These are phyloP conservation scores for Fusarium concolor DNA, from an alignment of 2,329 filamentous ascomycete species.

Conservation along the genomic window DNA sequence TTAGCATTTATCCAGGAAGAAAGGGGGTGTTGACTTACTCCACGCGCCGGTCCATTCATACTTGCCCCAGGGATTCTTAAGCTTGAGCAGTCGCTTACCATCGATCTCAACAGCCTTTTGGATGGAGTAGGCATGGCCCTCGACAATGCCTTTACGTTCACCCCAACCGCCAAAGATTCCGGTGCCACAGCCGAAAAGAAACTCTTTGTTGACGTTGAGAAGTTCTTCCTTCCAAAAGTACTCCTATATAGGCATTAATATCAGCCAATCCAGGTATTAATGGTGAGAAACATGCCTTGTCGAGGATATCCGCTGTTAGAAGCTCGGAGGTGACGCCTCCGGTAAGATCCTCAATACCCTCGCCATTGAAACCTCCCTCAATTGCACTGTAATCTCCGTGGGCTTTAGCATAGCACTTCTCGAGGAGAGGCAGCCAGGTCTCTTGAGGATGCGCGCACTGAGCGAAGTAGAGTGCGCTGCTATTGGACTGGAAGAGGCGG, in stretches of 20 bases:
- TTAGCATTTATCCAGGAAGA: conserved; percentile 24
- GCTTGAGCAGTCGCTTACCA: conserved; percentile 70
- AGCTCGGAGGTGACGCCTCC: conserved; percentile 76
- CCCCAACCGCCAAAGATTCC: conserved; percentile 53
- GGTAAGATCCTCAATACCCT: conserved; percentile 69
- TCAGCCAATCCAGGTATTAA: fast-evolving
- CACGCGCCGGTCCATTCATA: conserved; percentile 85
- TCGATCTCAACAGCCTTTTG: conserved; percentile 68
- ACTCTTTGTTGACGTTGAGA: conserved; percentile 81
- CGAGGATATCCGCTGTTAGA: conserved; percentile 74
- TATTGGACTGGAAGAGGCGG: conserved; percentile 78
- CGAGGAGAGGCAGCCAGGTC: conserved; percentile 82
- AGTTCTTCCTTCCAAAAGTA: conserved; percentile 83
- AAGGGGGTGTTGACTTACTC: conserved; percentile 56
- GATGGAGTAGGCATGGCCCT: conserved; percentile 71
- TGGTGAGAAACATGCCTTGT: conserved; percentile 66
- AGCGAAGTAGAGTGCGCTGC: conserved; percentile 79
- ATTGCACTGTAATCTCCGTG: conserved; percentile 83
- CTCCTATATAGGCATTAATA: conserved; percentile 41
- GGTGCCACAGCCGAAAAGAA: conserved; percentile 73
- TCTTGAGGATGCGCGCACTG: conserved; percentile 80
- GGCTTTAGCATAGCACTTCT: conserved; percentile 85
- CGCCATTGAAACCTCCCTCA: conserved; percentile 74
- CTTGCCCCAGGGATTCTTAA: conserved; percentile 84
- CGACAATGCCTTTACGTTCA: conserved; percentile 67